These are phyloP conservation scores for Candida khao-thaluensis DNA, from an alignment of 805 yeast species.

Conservation along the genomic window DNA sequence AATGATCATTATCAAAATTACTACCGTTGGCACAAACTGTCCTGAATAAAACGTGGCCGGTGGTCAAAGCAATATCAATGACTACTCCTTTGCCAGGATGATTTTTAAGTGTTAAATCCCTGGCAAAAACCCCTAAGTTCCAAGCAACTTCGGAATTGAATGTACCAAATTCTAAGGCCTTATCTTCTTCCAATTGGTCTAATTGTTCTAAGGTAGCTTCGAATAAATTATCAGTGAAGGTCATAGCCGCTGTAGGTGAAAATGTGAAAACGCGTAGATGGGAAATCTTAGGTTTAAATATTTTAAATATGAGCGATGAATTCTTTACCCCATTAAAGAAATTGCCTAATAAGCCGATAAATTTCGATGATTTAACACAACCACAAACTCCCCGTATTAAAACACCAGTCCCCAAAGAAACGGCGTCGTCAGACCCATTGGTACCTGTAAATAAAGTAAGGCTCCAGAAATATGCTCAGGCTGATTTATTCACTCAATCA, in stretches of 20 bases:
- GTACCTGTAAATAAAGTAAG: constrained; percentile 8
- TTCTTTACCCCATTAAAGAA: constrained; percentile 16
- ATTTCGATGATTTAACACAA: constrained; percentile 1
- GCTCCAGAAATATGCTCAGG: constrained; percentile 19
- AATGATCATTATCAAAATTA: constrained; percentile 50
- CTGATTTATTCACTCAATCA: constrained; percentile 11
- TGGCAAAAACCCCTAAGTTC: constrained; percentile 43
- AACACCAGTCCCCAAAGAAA: background rate
- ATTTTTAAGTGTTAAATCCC: constrained; percentile 31
- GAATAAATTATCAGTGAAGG: constrained; percentile 7
- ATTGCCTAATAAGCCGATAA: constrained; percentile 13
- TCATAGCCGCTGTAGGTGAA: background rate
- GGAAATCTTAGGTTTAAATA: too few relatives aligned
- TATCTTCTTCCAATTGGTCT: constrained; percentile 21
- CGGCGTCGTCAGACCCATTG: background rate
- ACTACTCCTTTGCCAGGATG: constrained; percentile 34
- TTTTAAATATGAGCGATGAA: background rate
- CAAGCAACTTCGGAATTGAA: constrained; percentile 43
- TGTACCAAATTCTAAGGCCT: constrained; percentile 19
- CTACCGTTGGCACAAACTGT: constrained; percentile 37
- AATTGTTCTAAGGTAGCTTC: constrained; percentile 12
- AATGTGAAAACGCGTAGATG: background rate
- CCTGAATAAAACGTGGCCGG: constrained; percentile 50
- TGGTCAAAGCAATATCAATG: constrained; percentile 46
- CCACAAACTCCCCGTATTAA: background rate